Evolutionary conservation across 148 eudicot genomes (phyloP).

Genomic region (Arctostaphylos glauca): DNA sequence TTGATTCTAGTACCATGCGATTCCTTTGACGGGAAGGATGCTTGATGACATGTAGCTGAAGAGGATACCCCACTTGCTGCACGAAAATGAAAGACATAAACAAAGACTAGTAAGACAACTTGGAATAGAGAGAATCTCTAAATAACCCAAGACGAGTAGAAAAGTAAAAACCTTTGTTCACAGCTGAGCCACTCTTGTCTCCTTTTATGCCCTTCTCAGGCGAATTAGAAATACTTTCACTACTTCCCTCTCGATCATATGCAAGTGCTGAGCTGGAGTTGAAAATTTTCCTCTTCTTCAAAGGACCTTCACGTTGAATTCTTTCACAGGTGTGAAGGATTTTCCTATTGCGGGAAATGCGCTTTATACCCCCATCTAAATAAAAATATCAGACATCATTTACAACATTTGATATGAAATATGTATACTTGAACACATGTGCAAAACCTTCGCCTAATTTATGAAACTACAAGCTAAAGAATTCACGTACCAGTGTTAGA

Average conservation of each 20-base stretch:
- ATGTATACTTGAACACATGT: background rate
- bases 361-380: constrained; percentile 51
- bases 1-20: constrained; percentile 46
- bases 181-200: constrained; percentile 37
- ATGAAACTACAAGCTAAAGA: constrained; percentile 14
- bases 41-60: constrained; percentile 44
- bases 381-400: background rate
- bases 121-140: background rate
- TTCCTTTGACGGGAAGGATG: constrained; percentile 45
- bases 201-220: constrained; percentile 50
- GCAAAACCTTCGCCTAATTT: constrained; percentile 8
- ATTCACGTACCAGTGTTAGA: constrained; percentile 49
- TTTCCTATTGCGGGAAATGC: constrained; percentile 48
- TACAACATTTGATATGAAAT: background rate
- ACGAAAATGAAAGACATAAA: background rate
- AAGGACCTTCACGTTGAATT: constrained; percentile 53
- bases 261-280: constrained; percentile 44
- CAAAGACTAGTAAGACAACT: constrained; percentile 1
- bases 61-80: constrained; percentile 50
- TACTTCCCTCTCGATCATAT: constrained; percentile 65
- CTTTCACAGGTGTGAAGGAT: constrained; percentile 46
- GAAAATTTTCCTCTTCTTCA: constrained; percentile 70
- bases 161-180: constrained; percentile 50
- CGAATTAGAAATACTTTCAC: constrained; percentile 78
- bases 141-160: background rate